Conservation (phyloP, 768 basidiomycete species). For the Lactarius vividus region DNA sequence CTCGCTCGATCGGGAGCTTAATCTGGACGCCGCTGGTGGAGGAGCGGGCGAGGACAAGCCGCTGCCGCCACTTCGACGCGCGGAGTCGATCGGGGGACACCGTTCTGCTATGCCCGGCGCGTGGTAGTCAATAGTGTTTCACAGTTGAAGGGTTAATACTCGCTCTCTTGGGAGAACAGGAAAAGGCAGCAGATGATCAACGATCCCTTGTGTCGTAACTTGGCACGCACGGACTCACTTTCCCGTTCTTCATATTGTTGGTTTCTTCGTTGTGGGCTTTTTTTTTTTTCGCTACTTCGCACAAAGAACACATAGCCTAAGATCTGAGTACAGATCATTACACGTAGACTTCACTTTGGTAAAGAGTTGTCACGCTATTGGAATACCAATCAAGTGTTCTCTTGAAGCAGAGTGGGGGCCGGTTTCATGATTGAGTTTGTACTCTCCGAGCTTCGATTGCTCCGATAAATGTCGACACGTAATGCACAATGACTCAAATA, state of each 20-base stretch:
- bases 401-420: too few species aligned
- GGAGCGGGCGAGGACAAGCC: not conserved
- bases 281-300: not conserved
- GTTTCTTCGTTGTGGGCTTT: not conserved
- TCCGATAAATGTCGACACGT: not conserved
- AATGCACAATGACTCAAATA: not conserved
- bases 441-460: not conserved
- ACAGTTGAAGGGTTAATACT: not conserved
- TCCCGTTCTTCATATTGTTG: not conserved
- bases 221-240: not conserved
- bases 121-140: slow-evolving; percentile 2
- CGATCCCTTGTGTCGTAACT: not conserved
- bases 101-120: not conserved
- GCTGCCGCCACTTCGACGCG: not conserved
- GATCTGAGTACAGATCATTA: not conserved
- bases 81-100: not conserved
- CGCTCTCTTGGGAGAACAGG: not conserved
- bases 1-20: slow-evolving; percentile 27
- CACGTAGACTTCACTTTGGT: not conserved
- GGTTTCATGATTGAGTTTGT: too few species aligned
- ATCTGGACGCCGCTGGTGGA: not conserved
- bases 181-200: not conserved
- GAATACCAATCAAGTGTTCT: not conserved
- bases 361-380: not conserved
- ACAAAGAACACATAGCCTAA: not conserved